phyloP scores from a whole-genome alignment of 768 basidiomycete species.

The Pisolithus tinctorius region DNA sequence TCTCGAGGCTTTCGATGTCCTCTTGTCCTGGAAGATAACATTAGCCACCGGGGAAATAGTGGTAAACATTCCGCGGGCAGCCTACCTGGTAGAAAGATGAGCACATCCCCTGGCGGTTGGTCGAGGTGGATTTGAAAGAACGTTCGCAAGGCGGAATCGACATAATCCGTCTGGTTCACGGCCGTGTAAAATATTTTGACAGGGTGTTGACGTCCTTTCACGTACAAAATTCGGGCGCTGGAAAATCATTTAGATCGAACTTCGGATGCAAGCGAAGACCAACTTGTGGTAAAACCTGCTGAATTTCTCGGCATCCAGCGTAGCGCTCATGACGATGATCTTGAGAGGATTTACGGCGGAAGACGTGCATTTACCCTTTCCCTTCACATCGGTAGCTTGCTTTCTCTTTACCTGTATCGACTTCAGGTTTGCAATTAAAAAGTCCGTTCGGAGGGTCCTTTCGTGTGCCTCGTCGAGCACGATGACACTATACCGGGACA shows the following conservation, averaged over 20 bases:
- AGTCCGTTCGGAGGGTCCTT: conserved; percentile 87
- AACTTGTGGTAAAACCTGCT: conserved; percentile 81
- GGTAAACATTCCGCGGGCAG: background rate
- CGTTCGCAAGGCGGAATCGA: conserved; percentile 84
- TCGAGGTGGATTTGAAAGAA: conserved; percentile 91
- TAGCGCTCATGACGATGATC: conserved; percentile 96
- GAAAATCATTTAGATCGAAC: background rate
- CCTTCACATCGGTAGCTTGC: conserved; percentile 36
- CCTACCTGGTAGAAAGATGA: conserved; percentile 87
- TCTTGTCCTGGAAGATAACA: conserved; percentile 66
- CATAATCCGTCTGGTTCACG: conserved; percentile 71
- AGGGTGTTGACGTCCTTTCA: conserved; percentile 90
- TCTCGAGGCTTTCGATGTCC: conserved; percentile 86
- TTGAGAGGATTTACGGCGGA: conserved; percentile 62
- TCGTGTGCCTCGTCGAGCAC: conserved; percentile 98
- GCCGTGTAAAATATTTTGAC: conserved; percentile 80
- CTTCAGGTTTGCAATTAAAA: conserved; percentile 88
- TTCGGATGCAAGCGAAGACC: conserved; percentile 19
- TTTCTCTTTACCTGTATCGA: conserved; percentile 68
- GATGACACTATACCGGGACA: conserved; percentile 80
- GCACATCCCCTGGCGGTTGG: conserved; percentile 76
- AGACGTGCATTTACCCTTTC: conserved; percentile 31
- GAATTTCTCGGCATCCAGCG: conserved; percentile 93
- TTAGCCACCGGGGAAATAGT: background rate
- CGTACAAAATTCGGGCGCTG: conserved; percentile 84